These are phyloP conservation scores for Pythium periplocum DNA, from an alignment of 352 stramenopile genomes.

Conservation along the genomic window DNA sequence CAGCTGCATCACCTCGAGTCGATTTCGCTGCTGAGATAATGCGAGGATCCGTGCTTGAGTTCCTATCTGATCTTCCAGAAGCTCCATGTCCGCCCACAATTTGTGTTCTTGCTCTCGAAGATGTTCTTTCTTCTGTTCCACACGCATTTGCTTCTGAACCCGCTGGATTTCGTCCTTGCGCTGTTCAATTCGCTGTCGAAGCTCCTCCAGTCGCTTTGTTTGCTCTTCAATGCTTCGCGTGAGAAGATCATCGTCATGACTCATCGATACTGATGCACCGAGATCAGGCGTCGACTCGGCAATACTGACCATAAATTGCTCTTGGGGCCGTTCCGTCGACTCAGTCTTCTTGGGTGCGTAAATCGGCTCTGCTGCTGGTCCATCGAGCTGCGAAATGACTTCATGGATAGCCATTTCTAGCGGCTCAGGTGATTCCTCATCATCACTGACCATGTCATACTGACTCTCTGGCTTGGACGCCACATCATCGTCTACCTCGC, in stretches of 20 bases:
- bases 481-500: too few relatives aligned
- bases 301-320: too few relatives aligned
- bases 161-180: slow-evolving; percentile 34
- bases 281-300: too few relatives aligned
- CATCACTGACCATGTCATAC: too few relatives aligned
- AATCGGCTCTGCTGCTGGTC: too few relatives aligned
- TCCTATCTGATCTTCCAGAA: slow-evolving; percentile 29
- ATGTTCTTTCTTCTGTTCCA: slow-evolving; percentile 45
- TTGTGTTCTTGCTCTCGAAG: slow-evolving; percentile 34
- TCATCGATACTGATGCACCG: slow-evolving; percentile 16
- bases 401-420: too few relatives aligned
- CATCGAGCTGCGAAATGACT: too few relatives aligned
- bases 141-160: slow-evolving; percentile 42
- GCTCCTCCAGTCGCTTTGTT: slow-evolving; percentile 31
- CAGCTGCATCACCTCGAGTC: slow-evolving; percentile 36
- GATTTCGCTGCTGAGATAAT: slow-evolving; percentile 40
- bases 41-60: slow-evolving; percentile 34
- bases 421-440: too few relatives aligned
- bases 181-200: slow-evolving; percentile 35
- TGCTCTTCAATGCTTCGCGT: slow-evolving; percentile 65
- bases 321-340: too few relatives aligned
- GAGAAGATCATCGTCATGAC: slow-evolving; percentile 30
- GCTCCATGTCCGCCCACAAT: slow-evolving; percentile 45
- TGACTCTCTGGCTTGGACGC: too few relatives aligned
- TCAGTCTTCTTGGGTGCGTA: too few relatives aligned